Evolutionary conservation across 1,284 basidiomycete genomes (phyloP), one percentile per base, ranked within the genome.

Genomic region (Cryptococcus neoformans): DNA sequence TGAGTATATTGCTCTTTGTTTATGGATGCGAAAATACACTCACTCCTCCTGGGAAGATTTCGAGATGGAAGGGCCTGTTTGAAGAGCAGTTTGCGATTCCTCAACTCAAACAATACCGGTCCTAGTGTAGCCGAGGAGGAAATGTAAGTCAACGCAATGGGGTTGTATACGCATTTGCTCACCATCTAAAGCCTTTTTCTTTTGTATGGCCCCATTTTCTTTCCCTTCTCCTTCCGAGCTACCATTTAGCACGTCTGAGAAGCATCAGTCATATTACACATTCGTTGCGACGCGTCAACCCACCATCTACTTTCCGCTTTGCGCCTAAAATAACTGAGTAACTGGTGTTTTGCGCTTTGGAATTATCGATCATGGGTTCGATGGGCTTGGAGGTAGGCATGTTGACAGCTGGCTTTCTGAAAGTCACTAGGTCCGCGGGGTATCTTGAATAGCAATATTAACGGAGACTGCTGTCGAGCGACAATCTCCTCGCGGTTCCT

Each of bases 81-180:
- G 58, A 68, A 67, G 14, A 67, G 35, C 42, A 72, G 44, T 51
- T 67, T 69, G 6, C 64, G 60, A 5, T 63, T 63, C 47, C 64
- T 66, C 34, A 72, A 54, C 60, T 72, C 62, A 7, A 74, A 65
- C 14, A 65, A 35, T 2, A 57, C 11, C 21, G 14, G 37, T 2
- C 17, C 49, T 51, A 38, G 28, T 28, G 28, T 28, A 28, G 28
- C 28, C 4, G 28, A 28, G 3, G 4, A 28, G 4, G 28, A 28
- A 28, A 28, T 28, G 28, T 28, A 28, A 28, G 28, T 28, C 28
- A 28, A 28, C 4, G 28, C 28, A 28, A 4, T 28, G 3, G 28
- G 28, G 28, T 28, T 28, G 28, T 28, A 28, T 28, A 4, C 28
- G 28, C 28, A 28, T 37, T 16, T 36, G 16, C 36, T 38, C 42